Evolutionary conservation across 2,329 filamentous ascomycete genomes (phyloP).

Genomic region (Aspergillus viridinutans): DNA sequence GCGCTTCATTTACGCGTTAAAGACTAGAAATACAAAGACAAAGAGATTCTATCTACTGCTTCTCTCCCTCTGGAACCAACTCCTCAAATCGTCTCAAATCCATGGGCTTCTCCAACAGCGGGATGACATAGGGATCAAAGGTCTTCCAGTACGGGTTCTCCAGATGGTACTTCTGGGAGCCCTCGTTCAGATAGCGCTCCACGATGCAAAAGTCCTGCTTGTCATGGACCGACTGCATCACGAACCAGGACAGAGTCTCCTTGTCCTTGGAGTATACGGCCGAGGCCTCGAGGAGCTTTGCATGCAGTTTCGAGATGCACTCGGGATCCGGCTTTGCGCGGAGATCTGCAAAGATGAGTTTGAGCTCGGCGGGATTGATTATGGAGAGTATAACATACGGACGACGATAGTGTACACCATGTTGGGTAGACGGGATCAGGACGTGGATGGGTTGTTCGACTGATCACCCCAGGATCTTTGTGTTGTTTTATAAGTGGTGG

Average conservation of each 20-base stretch:
- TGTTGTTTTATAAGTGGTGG: not conserved
- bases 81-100: constrained; percentile 66
- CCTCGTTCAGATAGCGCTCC: constrained; percentile 66
- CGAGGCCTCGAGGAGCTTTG: constrained; percentile 71
- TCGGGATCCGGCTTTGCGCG: constrained; percentile 64
- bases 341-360: constrained; percentile 38
- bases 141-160: constrained; percentile 72
- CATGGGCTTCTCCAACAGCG: constrained; percentile 64
- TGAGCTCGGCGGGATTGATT: not conserved
- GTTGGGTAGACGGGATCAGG: not conserved
- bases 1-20: not conserved
- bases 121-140: constrained; percentile 69
- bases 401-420: constrained; percentile 31
- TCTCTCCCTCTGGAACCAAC: constrained; percentile 34
- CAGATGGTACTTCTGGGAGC: constrained; percentile 57
- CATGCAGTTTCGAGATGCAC: constrained; percentile 62
- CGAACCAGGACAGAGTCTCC: constrained; percentile 68
- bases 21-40: no score
- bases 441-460: not conserved
- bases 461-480: not conserved
- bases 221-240: constrained; percentile 71
- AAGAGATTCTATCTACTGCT: not conserved
- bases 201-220: constrained; percentile 69
- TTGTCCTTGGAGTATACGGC: constrained; percentile 67
- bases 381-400: constrained; percentile 14